These are phyloP conservation scores for Xylaria cubensis DNA, from an alignment of 495 filamentous ascomycete species.

Conservation along the genomic window DNA sequence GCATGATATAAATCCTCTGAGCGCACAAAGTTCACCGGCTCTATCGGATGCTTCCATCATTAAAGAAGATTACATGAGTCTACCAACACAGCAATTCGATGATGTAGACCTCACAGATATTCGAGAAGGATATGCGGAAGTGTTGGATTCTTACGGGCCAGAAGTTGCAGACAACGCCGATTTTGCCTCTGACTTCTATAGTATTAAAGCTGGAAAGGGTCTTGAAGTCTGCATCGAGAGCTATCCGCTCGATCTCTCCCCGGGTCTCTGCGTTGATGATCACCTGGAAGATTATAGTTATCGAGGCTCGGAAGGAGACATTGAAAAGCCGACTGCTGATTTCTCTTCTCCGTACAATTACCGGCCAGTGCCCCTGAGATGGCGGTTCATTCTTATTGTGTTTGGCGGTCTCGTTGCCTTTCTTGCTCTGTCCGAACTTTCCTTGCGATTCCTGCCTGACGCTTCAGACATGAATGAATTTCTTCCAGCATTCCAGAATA, in stretches of 20 bases:
- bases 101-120: constrained; percentile 28
- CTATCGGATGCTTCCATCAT: constrained; percentile 33
- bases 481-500: constrained; percentile 24
- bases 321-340: constrained; percentile 20
- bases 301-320: constrained; percentile 31
- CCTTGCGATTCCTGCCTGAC: constrained; percentile 35
- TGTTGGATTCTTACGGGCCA: constrained; percentile 28
- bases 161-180: constrained; percentile 18
- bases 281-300: constrained; percentile 29
- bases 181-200: constrained; percentile 26
- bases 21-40: constrained; percentile 29
- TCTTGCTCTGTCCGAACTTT: constrained; percentile 30
- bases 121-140: constrained; percentile 16
- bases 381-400: constrained; percentile 25
- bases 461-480: constrained; percentile 11
- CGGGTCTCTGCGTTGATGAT: constrained; percentile 32
- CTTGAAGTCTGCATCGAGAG: constrained; percentile 30
- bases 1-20: neutral
- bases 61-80: constrained; percentile 30
- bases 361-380: constrained; percentile 31
- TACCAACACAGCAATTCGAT: constrained; percentile 32
- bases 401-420: constrained; percentile 28
- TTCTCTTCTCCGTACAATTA: constrained; percentile 28
- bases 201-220: constrained; percentile 31
- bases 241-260: constrained; percentile 20